Base-by-base conservation (phyloP, 192 early-diverging fungal genomes). In the Gorgonomyces haynaldii region DNA sequence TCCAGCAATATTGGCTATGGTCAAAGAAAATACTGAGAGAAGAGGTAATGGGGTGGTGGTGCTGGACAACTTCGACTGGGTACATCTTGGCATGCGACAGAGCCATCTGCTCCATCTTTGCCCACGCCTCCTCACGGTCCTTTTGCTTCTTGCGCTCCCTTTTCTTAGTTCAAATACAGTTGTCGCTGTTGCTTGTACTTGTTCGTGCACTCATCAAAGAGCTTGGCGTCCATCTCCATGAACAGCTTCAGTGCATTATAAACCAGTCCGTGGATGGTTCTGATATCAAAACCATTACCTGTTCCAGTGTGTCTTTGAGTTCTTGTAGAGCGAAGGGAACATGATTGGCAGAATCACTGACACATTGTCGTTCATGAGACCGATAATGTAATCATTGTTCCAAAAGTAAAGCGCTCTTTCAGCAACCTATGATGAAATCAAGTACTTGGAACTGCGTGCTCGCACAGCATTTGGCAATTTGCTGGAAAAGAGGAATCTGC, bases 381-480 rank as follows among this genome's bases (percentile, higher is more conserved):
- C 92, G 53, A 90, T 88, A 66, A 97, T 89, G 55, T 92, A 97
- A 60, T 90, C 90, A 59, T 97, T 99, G 67, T 94, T 95, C 96
- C 96, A 99, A 64, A 88, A 93, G 48, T 87, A 91, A 26, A 99
- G 73, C 29, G 94, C 93, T 54, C 96, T 79, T 69, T 99, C 96
- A 26, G 94, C 93, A n/a, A 96, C 85, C 85, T 89, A 16, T 2
- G 26, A 35, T 25, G 26, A 20, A 40, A 9, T 25, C 37, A 16
- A 23, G 25, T 58, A 88, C 89, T 74, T 99, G 96, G 60, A 96
- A 97, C 67, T 99, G 96, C 23, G 89, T 86, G 51, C 87, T 93
- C n/a, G 91, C 79, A 17, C 96, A 84, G 60, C 91, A 99, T 44
- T 75, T 67, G 10, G 91, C 78, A 28, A 99, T 82, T 60, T 89